phyloP scores from a whole-genome alignment of 2,329 filamentous ascomycete genomes.

The Arthrobotrys entomopaga region DNA sequence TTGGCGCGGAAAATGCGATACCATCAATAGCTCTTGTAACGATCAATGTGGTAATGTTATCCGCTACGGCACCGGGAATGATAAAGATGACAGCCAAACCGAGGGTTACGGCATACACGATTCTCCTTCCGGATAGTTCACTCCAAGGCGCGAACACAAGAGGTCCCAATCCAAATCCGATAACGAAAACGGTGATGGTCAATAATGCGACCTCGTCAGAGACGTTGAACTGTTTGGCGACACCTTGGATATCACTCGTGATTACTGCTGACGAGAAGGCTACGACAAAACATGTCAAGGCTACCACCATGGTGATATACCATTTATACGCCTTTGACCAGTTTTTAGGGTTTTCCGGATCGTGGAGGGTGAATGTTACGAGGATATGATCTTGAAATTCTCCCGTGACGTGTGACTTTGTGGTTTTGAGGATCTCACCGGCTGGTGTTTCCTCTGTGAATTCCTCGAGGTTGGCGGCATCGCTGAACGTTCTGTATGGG shows the following conservation, averaged over 20 bases:
- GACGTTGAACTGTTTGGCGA: constrained; percentile 72
- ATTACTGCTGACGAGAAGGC: constrained; percentile 78
- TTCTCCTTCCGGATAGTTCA: constrained; percentile 76
- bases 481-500: constrained; percentile 73
- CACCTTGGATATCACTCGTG: constrained; percentile 77
- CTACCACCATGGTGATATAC: constrained; percentile 87
- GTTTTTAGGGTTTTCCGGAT: constrained; percentile 85
- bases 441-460: constrained; percentile 71
- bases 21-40: constrained; percentile 75
- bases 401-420: constrained; percentile 67
- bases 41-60: constrained; percentile 79
- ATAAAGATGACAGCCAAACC: constrained; percentile 79
- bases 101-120: constrained; percentile 77
- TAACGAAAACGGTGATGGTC: constrained; percentile 78
- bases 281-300: constrained; percentile 78
- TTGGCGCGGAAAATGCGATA: constrained; percentile 84
- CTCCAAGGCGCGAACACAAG: constrained; percentile 82
- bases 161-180: constrained; percentile 83
- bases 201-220: constrained; percentile 78
- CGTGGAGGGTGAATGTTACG: constrained; percentile 76
- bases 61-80: constrained; percentile 79
- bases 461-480: constrained; percentile 72
- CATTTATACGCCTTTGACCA: constrained; percentile 82
- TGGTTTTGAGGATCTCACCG: constrained; percentile 71
- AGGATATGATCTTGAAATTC: constrained; percentile 69